Base-by-base conservation (phyloP, 1,139 yeast species). In the Saccharomycopsis phalli region DNA sequence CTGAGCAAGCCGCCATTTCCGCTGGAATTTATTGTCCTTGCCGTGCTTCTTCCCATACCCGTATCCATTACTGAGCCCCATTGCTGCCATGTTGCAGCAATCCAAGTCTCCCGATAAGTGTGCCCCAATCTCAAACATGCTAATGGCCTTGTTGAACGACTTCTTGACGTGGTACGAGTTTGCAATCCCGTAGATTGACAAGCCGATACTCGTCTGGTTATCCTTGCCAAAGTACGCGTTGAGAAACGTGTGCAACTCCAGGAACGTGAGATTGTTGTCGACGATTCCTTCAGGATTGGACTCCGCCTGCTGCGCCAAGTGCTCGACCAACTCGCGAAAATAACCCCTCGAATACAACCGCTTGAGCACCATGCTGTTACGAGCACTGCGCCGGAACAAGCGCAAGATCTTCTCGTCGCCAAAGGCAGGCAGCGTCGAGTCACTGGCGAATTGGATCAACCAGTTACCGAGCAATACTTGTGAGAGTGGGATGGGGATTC, bases 391-490 rank as follows among this genome's bases (percentile, higher is more conserved):
- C 53, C 47, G 47, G 51, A 55, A 39, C 47, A 51, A 37, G 19
- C 45, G 50, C 36, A 55, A 40, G 10, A 56, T 52, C 40, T 50
- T 28, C 14, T 40, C 48, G 34, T 51, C 51, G 20, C 49, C 45
- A 43, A 53, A 56, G 35, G 17, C 14, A 4, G 3, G 37, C 30
- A 32, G 47, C 50, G 21, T 44, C 39, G 41, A 47, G 5, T 23
- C 27, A 22, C 20, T 25, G n/a, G 28, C 34, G 33, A 44, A 44
- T 16, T 44, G 46, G 25, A 44, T 40, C 35, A 57, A 20, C 59
- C 58, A 57, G 31, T 50, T 53, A 5, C 57, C 59, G 39, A 53
- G 54, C 51, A 57, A 50, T 13, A 58, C 49, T 25, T 54, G 53
- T 4, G 59, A 57, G 18, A 56, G 44, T 5, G 60, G 60, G 20